Evolutionary conservation across 257 asterid species (phyloP).

Genomic region (Solanum ossicruentum): DNA sequence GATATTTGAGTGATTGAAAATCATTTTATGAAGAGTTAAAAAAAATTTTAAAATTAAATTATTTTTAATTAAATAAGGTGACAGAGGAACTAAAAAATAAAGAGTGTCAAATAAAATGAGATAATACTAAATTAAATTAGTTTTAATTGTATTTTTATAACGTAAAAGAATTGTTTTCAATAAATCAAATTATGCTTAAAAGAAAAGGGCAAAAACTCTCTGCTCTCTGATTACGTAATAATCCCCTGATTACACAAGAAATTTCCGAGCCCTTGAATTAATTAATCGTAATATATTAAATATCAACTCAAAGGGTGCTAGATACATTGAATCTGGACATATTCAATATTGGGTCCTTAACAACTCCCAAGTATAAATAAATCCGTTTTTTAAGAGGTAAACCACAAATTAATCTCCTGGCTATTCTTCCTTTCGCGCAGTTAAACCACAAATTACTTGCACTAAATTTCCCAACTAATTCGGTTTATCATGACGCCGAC

Average conservation of each 20-base stretch:
- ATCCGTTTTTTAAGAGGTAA: neutral
- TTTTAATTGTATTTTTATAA: neutral
- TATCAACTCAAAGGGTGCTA: neutral
- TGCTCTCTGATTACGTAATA: neutral
- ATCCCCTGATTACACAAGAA: neutral
- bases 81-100: too few relatives aligned
- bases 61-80: too few relatives aligned
- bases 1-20: too few relatives aligned
- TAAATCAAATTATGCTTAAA: neutral
- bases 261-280: neutral
- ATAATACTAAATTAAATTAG: neutral
- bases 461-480: neutral
- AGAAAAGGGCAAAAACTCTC: neutral
- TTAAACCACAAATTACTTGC: neutral
- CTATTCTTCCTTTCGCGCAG: neutral
- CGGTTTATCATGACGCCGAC: conserved; percentile 30
- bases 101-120: too few relatives aligned
- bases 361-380: neutral
- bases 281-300: neutral
- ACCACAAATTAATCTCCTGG: neutral
- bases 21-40: too few relatives aligned
- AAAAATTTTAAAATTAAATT: too few relatives aligned
- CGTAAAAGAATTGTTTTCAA: too few relatives aligned
- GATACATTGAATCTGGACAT: neutral
- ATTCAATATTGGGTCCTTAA: neutral